Evolutionary conservation across 148 eudicot genomes (phyloP).

Genomic region (Silene uniflora): DNA sequence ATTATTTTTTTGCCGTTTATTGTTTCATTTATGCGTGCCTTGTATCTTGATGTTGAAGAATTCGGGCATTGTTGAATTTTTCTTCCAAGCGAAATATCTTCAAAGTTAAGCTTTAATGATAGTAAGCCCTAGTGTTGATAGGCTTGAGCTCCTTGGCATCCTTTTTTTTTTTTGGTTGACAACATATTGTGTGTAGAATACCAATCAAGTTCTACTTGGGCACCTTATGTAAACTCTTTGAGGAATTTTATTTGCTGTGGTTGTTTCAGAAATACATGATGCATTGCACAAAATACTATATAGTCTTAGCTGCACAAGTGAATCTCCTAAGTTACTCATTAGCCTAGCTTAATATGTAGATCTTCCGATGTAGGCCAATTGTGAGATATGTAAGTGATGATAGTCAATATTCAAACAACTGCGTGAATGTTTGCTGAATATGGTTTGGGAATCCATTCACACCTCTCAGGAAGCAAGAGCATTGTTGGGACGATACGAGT

Average conservation of each 20-base stretch:
- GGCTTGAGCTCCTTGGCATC: not conserved
- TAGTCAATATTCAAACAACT: not conserved
- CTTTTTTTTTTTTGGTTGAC: constrained; percentile 2
- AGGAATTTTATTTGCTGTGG: not conserved
- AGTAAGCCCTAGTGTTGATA: not conserved
- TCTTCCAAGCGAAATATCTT: not conserved
- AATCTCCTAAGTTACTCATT: not conserved
- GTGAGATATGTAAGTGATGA: not conserved
- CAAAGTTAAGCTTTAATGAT: not conserved
- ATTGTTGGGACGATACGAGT: constrained; percentile 82
- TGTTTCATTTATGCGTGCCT: not conserved
- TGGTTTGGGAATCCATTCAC: not conserved
- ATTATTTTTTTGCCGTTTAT: not conserved
- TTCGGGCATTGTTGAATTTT: not conserved
- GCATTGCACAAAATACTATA: not conserved
- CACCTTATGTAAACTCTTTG: not conserved
- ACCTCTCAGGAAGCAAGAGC: constrained; percentile 90
- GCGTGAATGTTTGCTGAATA: constrained; percentile 10
- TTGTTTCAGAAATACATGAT: not conserved
- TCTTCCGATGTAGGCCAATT: not conserved
- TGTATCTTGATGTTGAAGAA: not conserved
- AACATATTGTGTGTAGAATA: not conserved
- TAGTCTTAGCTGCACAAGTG: not conserved
- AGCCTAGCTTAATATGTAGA: not conserved
- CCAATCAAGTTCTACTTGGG: not conserved